Percentiles rank a stretch among this genome's conserved stretches.
phyloP scores from a whole-genome alignment of 768 basidiomycete genomes.

The Leccinum disarticulatum region DNA sequence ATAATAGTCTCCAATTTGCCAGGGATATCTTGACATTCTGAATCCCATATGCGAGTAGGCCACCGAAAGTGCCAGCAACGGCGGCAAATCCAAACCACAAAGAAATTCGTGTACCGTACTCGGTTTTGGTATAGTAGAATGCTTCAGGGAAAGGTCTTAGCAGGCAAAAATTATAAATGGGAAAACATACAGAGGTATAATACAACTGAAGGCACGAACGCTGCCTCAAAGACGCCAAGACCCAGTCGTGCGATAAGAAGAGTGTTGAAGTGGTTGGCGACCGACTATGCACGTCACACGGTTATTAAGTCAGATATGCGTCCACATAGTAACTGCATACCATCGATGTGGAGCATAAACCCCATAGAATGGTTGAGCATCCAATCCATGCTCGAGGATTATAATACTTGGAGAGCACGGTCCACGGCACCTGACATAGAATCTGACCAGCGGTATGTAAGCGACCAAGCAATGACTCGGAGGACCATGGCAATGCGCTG shows the following conservation, averaged over 20 bases:
- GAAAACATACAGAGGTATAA: slow-evolving; percentile 29
- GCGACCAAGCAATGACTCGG: too few species aligned
- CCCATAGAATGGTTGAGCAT: too few species aligned
- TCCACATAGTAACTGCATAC: too few species aligned
- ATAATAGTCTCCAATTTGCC: slow-evolving; percentile 41
- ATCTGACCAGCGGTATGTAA: too few species aligned
- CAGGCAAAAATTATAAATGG: slow-evolving; percentile 14
- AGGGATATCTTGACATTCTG: slow-evolving; percentile 40
- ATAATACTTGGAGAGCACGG: too few species aligned
- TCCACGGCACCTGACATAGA: too few species aligned
- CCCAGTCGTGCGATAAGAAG: slow-evolving; percentile 32
- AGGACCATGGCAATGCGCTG: too few species aligned
- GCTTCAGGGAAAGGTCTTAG: slow-evolving; percentile 28
- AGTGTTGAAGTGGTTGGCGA: slow-evolving; percentile 25
- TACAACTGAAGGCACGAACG: slow-evolving; percentile 33
- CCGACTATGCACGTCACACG: slow-evolving; percentile 18
- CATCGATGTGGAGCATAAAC: too few species aligned
- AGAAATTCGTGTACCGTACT: slow-evolving; percentile 47
- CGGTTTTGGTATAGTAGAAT: slow-evolving; percentile 49
- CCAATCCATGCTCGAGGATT: too few species aligned
- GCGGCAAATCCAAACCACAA: slow-evolving; percentile 57
- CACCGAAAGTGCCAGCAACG: slow-evolving; percentile 55
- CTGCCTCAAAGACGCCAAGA: slow-evolving; percentile 38
- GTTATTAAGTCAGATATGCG: neutral
- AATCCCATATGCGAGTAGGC: slow-evolving; percentile 53